Percentiles rank a stretch among this genome's conserved stretches.
Conservation (phyloP, 306 rosid genomes). For the Trifolium subterraneum region DNA sequence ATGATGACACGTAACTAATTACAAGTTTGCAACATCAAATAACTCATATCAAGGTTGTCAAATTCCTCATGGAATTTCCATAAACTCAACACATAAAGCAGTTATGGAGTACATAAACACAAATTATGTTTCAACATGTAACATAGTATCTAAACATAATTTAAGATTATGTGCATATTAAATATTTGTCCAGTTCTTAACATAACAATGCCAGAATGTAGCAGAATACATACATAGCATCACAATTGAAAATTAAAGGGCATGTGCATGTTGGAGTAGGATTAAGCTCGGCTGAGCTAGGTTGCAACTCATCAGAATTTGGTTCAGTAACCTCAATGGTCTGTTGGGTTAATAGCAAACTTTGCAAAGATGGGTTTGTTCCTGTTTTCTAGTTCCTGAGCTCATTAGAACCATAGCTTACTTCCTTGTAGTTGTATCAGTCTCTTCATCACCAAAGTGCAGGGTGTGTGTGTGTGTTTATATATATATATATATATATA, state of each 20-base stretch:
- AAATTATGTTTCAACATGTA: neutral
- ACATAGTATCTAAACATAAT: neutral
- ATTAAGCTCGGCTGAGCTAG: conserved; percentile 9
- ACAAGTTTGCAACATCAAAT: conserved; percentile 30
- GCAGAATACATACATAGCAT: conserved; percentile 2
- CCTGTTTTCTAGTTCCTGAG: neutral
- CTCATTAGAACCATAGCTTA: neutral
- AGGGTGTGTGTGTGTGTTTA: too few relatives aligned
- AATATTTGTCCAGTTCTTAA: neutral
- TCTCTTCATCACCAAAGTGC: conserved; percentile 29
- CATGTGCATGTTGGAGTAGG: neutral
- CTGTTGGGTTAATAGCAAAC: neutral
- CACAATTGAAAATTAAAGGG: neutral
- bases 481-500: too few relatives aligned
- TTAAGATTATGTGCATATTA: neutral
- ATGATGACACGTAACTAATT: conserved; percentile 11
- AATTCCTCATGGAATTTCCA: conserved; percentile 1
- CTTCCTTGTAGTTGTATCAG: neutral
- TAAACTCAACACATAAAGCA: neutral
- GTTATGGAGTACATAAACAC: neutral
- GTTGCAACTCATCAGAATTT: neutral
- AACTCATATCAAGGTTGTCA: neutral
- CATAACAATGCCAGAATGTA: neutral
- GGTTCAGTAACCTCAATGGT: neutral
- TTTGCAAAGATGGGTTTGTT: neutral